Conservation (phyloP, 1,284 basidiomycete genomes). For the Phellinidium pouzarii region DNA sequence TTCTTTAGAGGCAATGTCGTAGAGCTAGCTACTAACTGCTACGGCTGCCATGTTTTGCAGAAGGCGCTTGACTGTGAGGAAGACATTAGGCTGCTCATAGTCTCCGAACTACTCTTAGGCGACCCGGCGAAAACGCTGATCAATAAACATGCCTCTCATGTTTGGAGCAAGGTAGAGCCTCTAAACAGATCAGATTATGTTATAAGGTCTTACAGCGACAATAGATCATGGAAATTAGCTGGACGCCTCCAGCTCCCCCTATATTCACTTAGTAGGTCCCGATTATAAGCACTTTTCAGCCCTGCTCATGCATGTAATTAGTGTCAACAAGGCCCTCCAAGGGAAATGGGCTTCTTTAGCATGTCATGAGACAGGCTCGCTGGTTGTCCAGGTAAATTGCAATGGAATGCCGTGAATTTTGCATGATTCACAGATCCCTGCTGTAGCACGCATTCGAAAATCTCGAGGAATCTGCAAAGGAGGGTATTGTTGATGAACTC, state of each 20-base stretch:
- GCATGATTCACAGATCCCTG: neutral
- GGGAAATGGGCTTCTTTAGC: conserved; percentile 81
- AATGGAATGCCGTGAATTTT: neutral
- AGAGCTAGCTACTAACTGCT: conserved; percentile 78
- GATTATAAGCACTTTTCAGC: conserved; percentile 2
- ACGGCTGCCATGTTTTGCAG: conserved; percentile 79
- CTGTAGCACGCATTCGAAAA: conserved; percentile 77
- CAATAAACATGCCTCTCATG: conserved; percentile 82
- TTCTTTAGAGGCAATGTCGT: conserved; percentile 62
- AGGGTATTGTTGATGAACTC: conserved; percentile 72
- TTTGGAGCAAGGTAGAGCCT: conserved; percentile 69
- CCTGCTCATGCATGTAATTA: conserved; percentile 25
- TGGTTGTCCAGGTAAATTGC: conserved; percentile 67
- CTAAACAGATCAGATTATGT: neutral
- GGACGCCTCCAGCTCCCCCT: conserved; percentile 75
- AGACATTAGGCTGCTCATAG: conserved; percentile 70
- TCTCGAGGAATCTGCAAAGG: conserved; percentile 72
- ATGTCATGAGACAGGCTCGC: conserved; percentile 81
- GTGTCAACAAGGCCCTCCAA: conserved; percentile 76
- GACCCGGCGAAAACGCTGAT: conserved; percentile 77
- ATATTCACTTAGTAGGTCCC: conserved; percentile 71
- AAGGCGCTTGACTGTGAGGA: conserved; percentile 86
- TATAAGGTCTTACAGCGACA: neutral
- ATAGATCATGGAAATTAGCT: conserved; percentile 78
- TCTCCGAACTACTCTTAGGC: conserved; percentile 70